These are phyloP conservation scores for Phaeophleospora eucalypticola DNA, from an alignment of 2,329 filamentous ascomycete genomes.

Conservation along the genomic window DNA sequence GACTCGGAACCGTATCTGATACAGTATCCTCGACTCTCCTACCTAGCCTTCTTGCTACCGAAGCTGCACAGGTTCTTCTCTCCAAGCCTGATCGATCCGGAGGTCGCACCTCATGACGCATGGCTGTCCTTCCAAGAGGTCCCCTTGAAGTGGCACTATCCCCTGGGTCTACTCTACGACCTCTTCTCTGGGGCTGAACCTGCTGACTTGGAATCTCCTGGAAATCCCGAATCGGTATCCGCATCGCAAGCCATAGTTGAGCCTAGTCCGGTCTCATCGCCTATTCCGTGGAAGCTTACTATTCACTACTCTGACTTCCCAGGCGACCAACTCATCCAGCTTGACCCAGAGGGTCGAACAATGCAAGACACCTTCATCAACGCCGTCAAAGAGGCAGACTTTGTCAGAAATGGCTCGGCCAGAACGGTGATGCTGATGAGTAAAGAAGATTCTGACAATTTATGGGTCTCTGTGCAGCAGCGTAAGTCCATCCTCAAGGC, in stretches of 20 bases:
- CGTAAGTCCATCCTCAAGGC: no score
- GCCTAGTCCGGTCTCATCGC: conserved; percentile 5
- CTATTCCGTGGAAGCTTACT: conserved; percentile 59
- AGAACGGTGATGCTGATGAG: conserved; percentile 87
- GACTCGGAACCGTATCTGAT: conserved; percentile 59
- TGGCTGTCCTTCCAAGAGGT: conserved; percentile 67
- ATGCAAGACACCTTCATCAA: conserved; percentile 66
- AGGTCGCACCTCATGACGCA: conserved; percentile 49
- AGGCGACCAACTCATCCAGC: conserved; percentile 53
- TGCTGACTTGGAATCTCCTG: conserved; percentile 27
- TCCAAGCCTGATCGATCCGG: conserved; percentile 54
- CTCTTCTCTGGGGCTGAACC: conserved; percentile 59
- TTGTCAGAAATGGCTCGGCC: conserved; percentile 79
- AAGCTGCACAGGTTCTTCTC: conserved; percentile 61
- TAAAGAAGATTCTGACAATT: conserved; percentile 73
- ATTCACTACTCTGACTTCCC: conserved; percentile 60
- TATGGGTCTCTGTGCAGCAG: conserved; percentile 77
- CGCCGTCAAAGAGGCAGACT: conserved; percentile 75
- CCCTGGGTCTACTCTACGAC: conserved; percentile 65
- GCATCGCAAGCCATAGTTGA: conserved; percentile 12
- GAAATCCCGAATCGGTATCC: conserved; percentile 1
- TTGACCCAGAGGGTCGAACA: conserved; percentile 52
- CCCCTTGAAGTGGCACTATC: conserved; percentile 68
- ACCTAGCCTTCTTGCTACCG: conserved; percentile 62
- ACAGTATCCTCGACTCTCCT: conserved; percentile 62